These are phyloP conservation scores for Diophrys appendiculata DNA, from an alignment of 73 alveolate genomes.

Conservation along the genomic window DNA sequence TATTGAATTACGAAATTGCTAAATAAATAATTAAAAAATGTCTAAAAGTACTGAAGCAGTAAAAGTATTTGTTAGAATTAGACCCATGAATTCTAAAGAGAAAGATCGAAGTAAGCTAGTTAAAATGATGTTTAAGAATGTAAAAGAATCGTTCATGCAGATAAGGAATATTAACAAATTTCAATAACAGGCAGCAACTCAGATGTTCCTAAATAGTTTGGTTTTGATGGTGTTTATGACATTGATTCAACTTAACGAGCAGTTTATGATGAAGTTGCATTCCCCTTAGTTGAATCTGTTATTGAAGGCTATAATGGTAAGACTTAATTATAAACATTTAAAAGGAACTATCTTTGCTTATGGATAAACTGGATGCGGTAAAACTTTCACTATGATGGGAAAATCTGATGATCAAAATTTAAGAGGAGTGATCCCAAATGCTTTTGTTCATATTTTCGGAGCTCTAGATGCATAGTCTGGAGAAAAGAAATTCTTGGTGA, in stretches of 20 bases:
- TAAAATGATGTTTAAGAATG: too few relatives aligned
- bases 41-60: slow-evolving; percentile 74
- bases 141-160: slow-evolving; percentile 51
- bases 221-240: slow-evolving; percentile 85
- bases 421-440: slow-evolving; percentile 92
- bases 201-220: slow-evolving; percentile 68
- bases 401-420: slow-evolving; percentile 66
- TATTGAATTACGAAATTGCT: too few relatives aligned
- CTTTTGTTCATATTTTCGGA: slow-evolving; percentile 87
- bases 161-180: slow-evolving; percentile 55
- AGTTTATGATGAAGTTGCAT: slow-evolving; percentile 77
- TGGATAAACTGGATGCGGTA: slow-evolving; percentile 96
- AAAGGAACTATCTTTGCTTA: slow-evolving; percentile 89
- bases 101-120: slow-evolving; percentile 76
- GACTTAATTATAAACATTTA: slow-evolving; percentile 4
- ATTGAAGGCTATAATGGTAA: slow-evolving; percentile 55
- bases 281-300: slow-evolving; percentile 78
- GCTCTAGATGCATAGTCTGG: slow-evolving; percentile 36
- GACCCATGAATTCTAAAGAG: slow-evolving; percentile 86
- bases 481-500: slow-evolving; percentile 74
- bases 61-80: slow-evolving; percentile 84
- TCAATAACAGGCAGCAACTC: slow-evolving; percentile 13
- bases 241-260: slow-evolving; percentile 70
- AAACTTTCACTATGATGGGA: slow-evolving; percentile 93
- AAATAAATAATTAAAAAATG: slow-evolving; percentile 3